Percentiles rank a stretch among this genome's conserved stretches.
phyloP scores from a whole-genome alignment of 345 rosid species.

The Pistacia vera region DNA sequence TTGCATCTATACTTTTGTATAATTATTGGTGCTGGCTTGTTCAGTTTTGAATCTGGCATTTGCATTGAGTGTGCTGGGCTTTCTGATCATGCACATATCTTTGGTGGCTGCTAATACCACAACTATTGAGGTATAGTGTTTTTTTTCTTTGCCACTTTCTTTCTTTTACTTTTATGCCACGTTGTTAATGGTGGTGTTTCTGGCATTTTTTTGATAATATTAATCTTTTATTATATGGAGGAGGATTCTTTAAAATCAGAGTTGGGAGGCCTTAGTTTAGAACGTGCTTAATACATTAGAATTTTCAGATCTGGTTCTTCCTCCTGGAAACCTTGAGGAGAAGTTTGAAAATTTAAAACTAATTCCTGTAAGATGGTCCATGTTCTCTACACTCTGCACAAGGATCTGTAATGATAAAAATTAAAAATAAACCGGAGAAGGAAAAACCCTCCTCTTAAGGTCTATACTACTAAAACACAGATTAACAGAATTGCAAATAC shows the following conservation, averaged over 20 bases:
- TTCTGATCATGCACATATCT: conserved; percentile 90
- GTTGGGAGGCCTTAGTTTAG: too few species aligned
- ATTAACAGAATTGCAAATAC: background rate
- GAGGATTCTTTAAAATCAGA: too few species aligned
- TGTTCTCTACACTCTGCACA: too few species aligned
- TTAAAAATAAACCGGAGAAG: background rate
- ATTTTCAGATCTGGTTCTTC: too few species aligned
- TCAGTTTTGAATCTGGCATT: conserved; percentile 93
- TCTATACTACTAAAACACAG: background rate
- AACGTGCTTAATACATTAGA: too few species aligned
- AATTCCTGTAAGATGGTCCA: too few species aligned
- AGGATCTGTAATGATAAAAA: too few species aligned
- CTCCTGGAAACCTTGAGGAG: too few species aligned
- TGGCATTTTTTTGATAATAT: background rate
- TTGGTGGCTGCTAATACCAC: conserved; percentile 88
- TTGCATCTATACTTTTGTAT: conserved; percentile 3
- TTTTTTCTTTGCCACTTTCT: background rate
- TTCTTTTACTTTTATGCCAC: background rate
- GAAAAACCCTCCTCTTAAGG: background rate
- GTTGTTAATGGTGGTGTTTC: background rate
- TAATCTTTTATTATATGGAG: too few species aligned
- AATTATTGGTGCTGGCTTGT: conserved; percentile 21
- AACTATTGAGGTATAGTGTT: conserved; percentile 78
- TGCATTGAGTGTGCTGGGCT: conserved; percentile 92
- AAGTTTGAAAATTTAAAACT: too few species aligned